These are phyloP conservation scores for Tilletia indica DNA, from an alignment of 1,284 basidiomycete species.

Conservation along the genomic window DNA sequence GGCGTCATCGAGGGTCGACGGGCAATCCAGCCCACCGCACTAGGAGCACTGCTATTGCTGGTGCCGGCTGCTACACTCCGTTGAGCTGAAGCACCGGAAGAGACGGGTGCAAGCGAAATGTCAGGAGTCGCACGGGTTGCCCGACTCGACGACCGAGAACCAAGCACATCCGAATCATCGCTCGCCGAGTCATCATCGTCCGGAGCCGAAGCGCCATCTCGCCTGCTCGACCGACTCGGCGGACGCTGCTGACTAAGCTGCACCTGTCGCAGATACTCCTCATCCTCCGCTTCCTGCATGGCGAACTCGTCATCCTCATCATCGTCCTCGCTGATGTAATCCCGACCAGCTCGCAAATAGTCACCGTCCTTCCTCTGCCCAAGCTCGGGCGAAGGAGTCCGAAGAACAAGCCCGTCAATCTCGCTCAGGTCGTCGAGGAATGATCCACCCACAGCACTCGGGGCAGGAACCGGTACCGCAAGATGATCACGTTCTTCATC, in stretches of 20 bases:
- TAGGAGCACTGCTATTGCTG: background rate
- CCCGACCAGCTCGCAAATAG: background rate
- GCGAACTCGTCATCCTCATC: slow-evolving; percentile 4
- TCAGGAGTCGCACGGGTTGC: background rate
- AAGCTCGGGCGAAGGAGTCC: background rate
- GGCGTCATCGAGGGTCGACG: background rate
- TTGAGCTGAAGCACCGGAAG: no score
- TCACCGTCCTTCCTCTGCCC: background rate
- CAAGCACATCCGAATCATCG: slow-evolving; percentile 14
- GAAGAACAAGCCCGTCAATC: slow-evolving; percentile 23
- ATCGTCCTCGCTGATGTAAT: slow-evolving; percentile 2
- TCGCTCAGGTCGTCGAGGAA: slow-evolving; percentile 29
- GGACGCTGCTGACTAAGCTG: background rate
- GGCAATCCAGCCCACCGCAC: background rate
- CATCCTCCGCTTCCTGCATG: background rate
- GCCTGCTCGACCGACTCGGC: background rate
- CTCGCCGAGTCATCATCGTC: background rate
- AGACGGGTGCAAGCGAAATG: background rate
- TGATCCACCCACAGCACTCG: slow-evolving; percentile 13
- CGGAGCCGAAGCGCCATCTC: background rate
- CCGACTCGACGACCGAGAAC: slow-evolving; percentile 11
- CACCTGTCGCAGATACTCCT: background rate
- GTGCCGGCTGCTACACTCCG: background rate
- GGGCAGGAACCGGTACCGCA: background rate
- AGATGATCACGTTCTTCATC: background rate